phyloP scores from a whole-genome alignment of 805 yeast species.

The Kregervanrija pseudodelftensis region DNA sequence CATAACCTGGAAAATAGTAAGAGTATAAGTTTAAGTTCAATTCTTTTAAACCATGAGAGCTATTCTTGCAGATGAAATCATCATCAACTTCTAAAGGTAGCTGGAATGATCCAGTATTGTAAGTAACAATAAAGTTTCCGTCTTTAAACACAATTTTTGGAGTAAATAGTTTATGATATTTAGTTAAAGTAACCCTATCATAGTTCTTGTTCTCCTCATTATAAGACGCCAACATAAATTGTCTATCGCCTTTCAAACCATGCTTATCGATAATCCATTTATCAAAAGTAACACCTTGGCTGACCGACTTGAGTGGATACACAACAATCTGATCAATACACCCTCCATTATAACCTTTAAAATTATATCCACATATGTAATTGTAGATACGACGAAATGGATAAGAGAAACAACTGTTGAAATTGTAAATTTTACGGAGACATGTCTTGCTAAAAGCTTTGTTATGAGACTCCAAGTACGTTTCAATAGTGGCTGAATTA shows the following conservation, averaged over 20 bases:
- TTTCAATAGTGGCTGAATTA: background rate
- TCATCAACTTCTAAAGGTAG: constrained; percentile 16
- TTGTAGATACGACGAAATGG: background rate
- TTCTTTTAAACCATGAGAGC: constrained; percentile 8
- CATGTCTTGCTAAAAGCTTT: background rate
- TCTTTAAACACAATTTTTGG: constrained; percentile 6
- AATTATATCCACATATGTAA: background rate
- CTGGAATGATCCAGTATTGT: constrained; percentile 7
- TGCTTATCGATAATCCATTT: constrained; percentile 22
- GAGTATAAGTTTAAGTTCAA: constrained; percentile 15
- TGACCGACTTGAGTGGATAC: constrained; percentile 25
- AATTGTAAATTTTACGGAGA: background rate
- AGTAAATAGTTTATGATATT: constrained; percentile 9
- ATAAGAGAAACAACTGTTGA: background rate
- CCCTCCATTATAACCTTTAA: constrained; percentile 19
- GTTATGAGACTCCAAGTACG: background rate
- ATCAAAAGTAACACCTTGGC: constrained; percentile 19
- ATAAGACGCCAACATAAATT: constrained; percentile 17
- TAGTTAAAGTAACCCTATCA: constrained; percentile 13
- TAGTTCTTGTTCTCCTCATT: constrained; percentile 10
- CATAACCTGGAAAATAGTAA: constrained; percentile 13
- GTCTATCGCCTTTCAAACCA: constrained; percentile 25
- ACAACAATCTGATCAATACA: constrained; percentile 18
- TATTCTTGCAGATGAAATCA: constrained; percentile 12
- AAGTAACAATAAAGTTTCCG: constrained; percentile 16